These are phyloP conservation scores for Rutstroemia sp. DNA, from an alignment of 2,329 filamentous ascomycete species.

Conservation along the genomic window DNA sequence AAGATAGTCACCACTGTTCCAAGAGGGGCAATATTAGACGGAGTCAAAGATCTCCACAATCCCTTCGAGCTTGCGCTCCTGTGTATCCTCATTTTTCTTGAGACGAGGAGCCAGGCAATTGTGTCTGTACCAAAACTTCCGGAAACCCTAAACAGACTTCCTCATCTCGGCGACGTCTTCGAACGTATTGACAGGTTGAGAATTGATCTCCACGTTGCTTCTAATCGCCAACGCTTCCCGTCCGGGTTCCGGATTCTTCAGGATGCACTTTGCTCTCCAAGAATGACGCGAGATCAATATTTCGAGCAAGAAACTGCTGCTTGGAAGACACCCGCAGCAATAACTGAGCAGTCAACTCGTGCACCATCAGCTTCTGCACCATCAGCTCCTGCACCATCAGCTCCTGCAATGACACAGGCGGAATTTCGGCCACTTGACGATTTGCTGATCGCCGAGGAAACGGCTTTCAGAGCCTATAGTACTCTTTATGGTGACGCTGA, in stretches of 20 bases:
- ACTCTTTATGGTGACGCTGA: background rate
- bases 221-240: background rate
- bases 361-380: too few species aligned
- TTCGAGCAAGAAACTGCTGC: background rate
- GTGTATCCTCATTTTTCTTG: background rate
- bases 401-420: background rate
- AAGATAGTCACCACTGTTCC: background rate
- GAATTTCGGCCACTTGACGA: background rate
- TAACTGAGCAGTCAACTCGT: too few species aligned
- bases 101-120: background rate
- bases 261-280: background rate
- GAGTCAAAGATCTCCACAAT: background rate
- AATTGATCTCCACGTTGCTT: background rate
- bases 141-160: background rate
- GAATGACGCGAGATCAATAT: background rate
- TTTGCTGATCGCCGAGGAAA: background rate
- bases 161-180: background rate
- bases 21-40: background rate
- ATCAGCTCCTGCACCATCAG: too few species aligned
- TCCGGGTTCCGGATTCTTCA: background rate
- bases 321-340: too few species aligned
- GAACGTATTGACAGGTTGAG: background rate
- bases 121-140: background rate
- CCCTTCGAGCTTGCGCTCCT: background rate
- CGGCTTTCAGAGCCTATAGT: background rate